Evolutionary conservation across 225 moss, liverwort and hornwort species (phyloP).

Genomic region (Anthoceros angustus): DNA sequence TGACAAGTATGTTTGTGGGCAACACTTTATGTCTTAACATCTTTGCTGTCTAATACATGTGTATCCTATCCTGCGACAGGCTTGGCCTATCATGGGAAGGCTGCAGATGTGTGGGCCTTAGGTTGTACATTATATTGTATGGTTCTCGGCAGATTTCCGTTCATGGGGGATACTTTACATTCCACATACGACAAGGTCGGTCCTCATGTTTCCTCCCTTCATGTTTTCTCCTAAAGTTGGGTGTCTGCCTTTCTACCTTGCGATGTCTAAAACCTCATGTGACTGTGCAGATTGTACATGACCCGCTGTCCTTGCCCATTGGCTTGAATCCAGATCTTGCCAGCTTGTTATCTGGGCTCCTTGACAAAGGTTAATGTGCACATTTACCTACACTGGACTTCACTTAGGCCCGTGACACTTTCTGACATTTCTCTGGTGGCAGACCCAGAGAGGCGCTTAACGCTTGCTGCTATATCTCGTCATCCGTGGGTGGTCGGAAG

Average conservation of each 20-base stretch:
- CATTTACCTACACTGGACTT: neutral
- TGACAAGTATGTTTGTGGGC: constrained; percentile 5
- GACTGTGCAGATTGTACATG: constrained; percentile 48
- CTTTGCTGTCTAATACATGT: neutral
- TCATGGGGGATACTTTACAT: constrained; percentile 46
- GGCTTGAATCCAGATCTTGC: constrained; percentile 45
- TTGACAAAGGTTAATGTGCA: constrained; percentile 49
- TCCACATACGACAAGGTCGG: constrained; percentile 50
- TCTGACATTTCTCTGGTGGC: neutral
- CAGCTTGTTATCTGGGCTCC: constrained; percentile 46
- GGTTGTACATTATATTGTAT: constrained; percentile 82
- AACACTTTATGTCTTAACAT: neutral
- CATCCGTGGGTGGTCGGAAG: neutral
- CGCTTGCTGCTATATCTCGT: neutral
- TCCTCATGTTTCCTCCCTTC: neutral
- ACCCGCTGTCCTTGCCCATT: constrained; percentile 38
- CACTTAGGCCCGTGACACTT: neutral
- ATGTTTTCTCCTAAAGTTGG: neutral
- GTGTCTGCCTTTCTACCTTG: neutral
- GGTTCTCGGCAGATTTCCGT: constrained; percentile 64
- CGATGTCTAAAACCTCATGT: neutral
- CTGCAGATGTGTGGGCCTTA: constrained; percentile 84
- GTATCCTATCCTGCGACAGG: constrained; percentile 18
- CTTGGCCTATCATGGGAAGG: constrained; percentile 38
- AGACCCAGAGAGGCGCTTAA: neutral